A percentile compares a stretch with the other conserved stretches of the same genome.
These are phyloP conservation scores for Yamadazyma sp. DNA, from an alignment of 805 yeast species.

Conservation along the genomic window DNA sequence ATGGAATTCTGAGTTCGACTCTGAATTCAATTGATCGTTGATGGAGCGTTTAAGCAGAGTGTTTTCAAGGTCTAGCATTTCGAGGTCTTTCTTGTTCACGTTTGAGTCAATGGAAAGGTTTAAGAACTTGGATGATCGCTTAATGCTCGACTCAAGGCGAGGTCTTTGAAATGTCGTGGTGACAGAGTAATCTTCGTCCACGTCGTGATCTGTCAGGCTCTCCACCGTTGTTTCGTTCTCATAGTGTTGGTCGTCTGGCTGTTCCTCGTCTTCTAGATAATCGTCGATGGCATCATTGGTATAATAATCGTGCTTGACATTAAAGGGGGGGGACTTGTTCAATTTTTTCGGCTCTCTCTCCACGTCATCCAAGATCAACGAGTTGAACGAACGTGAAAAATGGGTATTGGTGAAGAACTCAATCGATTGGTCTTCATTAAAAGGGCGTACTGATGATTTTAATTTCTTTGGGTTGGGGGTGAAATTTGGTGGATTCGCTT, in stretches of 20 bases:
- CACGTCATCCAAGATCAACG: slow-evolving; percentile 38
- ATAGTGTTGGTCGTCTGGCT: too few relatives aligned
- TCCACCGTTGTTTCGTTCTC: neutral
- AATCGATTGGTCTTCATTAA: slow-evolving; percentile 1
- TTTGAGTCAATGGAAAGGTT: slow-evolving; percentile 39
- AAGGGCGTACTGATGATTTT: neutral
- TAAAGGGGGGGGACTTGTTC: slow-evolving; percentile 44
- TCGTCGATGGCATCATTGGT: slow-evolving; percentile 26
- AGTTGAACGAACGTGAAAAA: slow-evolving; percentile 43
- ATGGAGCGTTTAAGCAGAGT: slow-evolving; percentile 7
- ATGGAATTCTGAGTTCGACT: too few relatives aligned
- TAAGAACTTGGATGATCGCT: slow-evolving; percentile 42
- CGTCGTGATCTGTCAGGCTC: neutral
- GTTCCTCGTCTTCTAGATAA: slow-evolving; percentile 10
- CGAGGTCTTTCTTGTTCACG: slow-evolving; percentile 9
- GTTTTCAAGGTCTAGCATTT: slow-evolving; percentile 2
- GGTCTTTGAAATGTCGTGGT: slow-evolving; percentile 9
- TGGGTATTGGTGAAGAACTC: slow-evolving; percentile 41
- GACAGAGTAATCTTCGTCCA: slow-evolving; percentile 3
- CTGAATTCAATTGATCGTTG: slow-evolving; percentile 2
- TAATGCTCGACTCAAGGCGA: slow-evolving; percentile 24
- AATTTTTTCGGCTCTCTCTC: slow-evolving; percentile 20
- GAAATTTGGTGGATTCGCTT: slow-evolving; percentile 1
- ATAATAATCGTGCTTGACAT: slow-evolving; percentile 31
- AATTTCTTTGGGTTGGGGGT: slow-evolving; percentile 10